Evolutionary conservation across 1,284 basidiomycete genomes (phyloP).

Genomic region (Boletus sp.): DNA sequence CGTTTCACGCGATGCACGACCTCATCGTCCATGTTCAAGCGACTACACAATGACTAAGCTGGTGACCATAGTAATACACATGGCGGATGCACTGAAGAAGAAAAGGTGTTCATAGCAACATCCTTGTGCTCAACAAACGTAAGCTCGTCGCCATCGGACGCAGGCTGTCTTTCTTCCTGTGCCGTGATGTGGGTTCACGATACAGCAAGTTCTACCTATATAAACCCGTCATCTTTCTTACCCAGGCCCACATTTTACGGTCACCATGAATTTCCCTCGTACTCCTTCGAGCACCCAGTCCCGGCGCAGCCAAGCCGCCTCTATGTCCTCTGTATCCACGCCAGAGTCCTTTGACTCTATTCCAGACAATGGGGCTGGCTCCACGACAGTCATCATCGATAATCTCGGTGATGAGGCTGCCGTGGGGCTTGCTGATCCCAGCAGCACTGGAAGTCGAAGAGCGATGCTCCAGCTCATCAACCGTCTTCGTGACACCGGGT

Average conservation of each 20-base stretch:
- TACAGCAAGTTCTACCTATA: constrained; percentile 10
- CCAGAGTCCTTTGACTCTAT: constrained; percentile 3
- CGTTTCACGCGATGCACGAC: constrained; percentile 43
- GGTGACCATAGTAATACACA: too few relatives aligned
- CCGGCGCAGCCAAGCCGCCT: background rate
- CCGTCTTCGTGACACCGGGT: constrained; percentile 61
- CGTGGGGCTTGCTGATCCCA: constrained; percentile 52
- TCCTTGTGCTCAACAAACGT: background rate
- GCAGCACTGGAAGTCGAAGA: constrained; percentile 42
- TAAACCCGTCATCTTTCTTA: background rate
- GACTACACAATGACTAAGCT: too few relatives aligned
- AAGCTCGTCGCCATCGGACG: background rate
- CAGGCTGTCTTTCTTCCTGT: too few relatives aligned
- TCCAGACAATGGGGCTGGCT: background rate
- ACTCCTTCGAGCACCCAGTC: background rate
- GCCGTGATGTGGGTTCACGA: background rate
- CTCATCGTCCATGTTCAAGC: too few relatives aligned
- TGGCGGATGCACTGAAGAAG: background rate
- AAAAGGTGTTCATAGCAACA: background rate
- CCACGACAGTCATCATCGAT: background rate
- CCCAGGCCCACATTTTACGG: background rate
- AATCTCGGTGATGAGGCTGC: constrained; percentile 5
- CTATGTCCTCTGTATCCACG: background rate
- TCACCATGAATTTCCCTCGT: background rate
- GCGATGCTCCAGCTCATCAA: constrained; percentile 57